phyloP scores from a whole-genome alignment of 2,329 filamentous ascomycete genomes.

The Aspergillus intermedius region DNA sequence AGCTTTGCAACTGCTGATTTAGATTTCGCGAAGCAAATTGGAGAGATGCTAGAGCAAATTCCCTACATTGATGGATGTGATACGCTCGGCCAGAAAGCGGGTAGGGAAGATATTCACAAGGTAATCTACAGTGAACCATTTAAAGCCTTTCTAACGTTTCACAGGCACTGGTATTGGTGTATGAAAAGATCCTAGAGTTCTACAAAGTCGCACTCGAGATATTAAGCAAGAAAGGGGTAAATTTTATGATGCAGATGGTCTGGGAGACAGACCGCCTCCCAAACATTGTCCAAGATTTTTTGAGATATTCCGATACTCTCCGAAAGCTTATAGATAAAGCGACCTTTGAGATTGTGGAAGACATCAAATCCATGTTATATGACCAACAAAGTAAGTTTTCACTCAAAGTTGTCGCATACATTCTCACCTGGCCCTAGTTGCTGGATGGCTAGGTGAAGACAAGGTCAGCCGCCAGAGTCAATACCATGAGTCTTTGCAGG shows the following conservation, averaged over 20 bases:
- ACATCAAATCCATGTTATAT: conserved; percentile 20
- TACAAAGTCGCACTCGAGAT: conserved; percentile 20
- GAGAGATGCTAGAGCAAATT: conserved; percentile 22
- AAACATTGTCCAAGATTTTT: conserved; percentile 19
- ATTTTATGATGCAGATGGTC: conserved; percentile 15
- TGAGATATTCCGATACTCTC: conserved; percentile 18
- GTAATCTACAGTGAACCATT: conserved; percentile 5
- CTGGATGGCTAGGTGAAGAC: conserved; percentile 10
- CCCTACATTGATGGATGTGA: conserved; percentile 26
- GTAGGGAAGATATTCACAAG: conserved; percentile 14
- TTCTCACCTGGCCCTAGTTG: conserved; percentile 8
- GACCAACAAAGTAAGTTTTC: conserved; percentile 18
- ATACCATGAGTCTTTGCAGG: conserved; percentile 6
- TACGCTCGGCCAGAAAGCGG: conserved; percentile 20
- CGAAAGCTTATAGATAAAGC: conserved; percentile 19
- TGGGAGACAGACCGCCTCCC: conserved; percentile 19
- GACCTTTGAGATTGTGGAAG: conserved; percentile 17
- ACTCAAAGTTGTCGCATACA: background rate
- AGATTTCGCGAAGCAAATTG: conserved; percentile 15
- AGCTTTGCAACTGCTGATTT: conserved; percentile 16
- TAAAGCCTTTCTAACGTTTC: conserved; percentile 5
- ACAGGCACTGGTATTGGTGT: conserved; percentile 16
- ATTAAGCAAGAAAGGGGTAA: conserved; percentile 15
- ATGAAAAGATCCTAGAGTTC: conserved; percentile 22
- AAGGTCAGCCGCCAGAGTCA: conserved; percentile 9